Percentiles rank a stretch among this genome's conserved stretches.
Evolutionary conservation across 1,284 basidiomycete genomes (phyloP).

Genomic region (Rugosomyces carneus): DNA sequence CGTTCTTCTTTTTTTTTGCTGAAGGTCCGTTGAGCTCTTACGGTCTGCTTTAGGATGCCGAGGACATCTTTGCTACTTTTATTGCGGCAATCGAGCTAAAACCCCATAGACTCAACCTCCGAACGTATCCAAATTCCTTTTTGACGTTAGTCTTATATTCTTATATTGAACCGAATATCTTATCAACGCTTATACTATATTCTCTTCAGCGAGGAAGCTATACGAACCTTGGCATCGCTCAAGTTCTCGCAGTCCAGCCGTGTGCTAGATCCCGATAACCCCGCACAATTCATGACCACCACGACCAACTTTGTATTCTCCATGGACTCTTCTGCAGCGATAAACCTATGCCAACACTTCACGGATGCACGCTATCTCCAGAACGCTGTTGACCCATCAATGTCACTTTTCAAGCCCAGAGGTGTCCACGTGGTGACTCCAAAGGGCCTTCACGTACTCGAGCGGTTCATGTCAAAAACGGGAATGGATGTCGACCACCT

Average conservation of each 20-base stretch:
- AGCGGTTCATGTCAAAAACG: slow-evolving; percentile 15
- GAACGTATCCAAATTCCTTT: slow-evolving; percentile 11
- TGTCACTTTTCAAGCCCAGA: slow-evolving; percentile 13
- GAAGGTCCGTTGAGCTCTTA: not conserved
- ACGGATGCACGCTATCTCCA: slow-evolving; percentile 16
- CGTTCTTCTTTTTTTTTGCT: not conserved
- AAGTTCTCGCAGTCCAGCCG: slow-evolving; percentile 16
- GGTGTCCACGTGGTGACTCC: slow-evolving; percentile 14
- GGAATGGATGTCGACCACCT: slow-evolving; percentile 16
- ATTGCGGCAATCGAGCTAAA: slow-evolving; percentile 12
- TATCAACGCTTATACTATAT: not conserved
- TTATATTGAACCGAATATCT: not conserved
- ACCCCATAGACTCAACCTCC: slow-evolving; percentile 10
- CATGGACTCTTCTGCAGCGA: slow-evolving; percentile 10
- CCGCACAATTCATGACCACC: slow-evolving; percentile 9
- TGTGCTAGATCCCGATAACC: slow-evolving; percentile 8
- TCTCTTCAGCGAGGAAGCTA: slow-evolving; percentile 11
- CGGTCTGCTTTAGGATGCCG: slow-evolving; percentile 5
- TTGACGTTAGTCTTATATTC: slow-evolving; percentile 8
- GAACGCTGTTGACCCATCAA: slow-evolving; percentile 15
- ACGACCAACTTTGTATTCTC: slow-evolving; percentile 15
- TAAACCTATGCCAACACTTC: slow-evolving; percentile 16
- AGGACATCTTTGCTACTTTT: slow-evolving; percentile 14
- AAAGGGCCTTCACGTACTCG: slow-evolving; percentile 18
- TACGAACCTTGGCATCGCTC: slow-evolving; percentile 10